Percentiles rank a stretch among this genome's conserved stretches.
Evolutionary conservation across 768 basidiomycete genomes (phyloP).

Genomic region (Hericium rajendrae): DNA sequence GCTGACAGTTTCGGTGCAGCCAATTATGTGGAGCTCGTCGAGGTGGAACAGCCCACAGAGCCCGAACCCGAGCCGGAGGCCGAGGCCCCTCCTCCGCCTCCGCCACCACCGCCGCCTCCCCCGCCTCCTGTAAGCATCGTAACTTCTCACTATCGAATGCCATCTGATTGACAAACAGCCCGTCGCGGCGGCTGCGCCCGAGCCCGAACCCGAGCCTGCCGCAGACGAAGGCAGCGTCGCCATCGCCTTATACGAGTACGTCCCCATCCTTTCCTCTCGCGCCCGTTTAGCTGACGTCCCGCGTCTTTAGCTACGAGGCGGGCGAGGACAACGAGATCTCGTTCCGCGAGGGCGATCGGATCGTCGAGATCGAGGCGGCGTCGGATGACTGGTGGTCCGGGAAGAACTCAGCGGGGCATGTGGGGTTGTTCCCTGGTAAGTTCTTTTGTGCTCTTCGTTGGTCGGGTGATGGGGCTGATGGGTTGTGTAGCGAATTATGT

Average conservation of each 20-base stretch:
- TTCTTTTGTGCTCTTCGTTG: neutral
- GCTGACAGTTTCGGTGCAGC: constrained; percentile 30
- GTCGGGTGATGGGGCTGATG: neutral
- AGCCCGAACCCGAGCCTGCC: constrained; percentile 35
- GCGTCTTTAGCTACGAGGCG: constrained; percentile 65
- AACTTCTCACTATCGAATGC: neutral
- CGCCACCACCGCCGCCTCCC: constrained; percentile 30
- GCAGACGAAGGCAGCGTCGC: constrained; percentile 51
- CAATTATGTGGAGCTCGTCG: constrained; percentile 79
- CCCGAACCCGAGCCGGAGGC: constrained; percentile 34
- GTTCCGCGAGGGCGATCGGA: constrained; percentile 75
- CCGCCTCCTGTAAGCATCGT: constrained; percentile 34
- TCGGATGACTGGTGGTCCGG: constrained; percentile 92
- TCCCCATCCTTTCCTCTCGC: constrained; percentile 4
- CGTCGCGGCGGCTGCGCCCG: constrained; percentile 33
- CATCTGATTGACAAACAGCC: constrained; percentile 21
- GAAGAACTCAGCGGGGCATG: constrained; percentile 39
- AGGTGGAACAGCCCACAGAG: constrained; percentile 29
- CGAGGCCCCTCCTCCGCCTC: constrained; percentile 50
- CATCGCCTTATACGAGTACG: constrained; percentile 65
- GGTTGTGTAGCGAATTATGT: neutral
- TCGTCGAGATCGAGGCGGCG: constrained; percentile 69
- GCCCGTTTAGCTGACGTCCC: neutral
- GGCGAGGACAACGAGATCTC: constrained; percentile 86
- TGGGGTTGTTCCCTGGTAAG: constrained; percentile 72